A percentile compares a stretch with the other conserved stretches of the same genome.
Evolutionary conservation across 1,284 basidiomycete species (phyloP).

Genomic region (Heterobasidion occidentale): DNA sequence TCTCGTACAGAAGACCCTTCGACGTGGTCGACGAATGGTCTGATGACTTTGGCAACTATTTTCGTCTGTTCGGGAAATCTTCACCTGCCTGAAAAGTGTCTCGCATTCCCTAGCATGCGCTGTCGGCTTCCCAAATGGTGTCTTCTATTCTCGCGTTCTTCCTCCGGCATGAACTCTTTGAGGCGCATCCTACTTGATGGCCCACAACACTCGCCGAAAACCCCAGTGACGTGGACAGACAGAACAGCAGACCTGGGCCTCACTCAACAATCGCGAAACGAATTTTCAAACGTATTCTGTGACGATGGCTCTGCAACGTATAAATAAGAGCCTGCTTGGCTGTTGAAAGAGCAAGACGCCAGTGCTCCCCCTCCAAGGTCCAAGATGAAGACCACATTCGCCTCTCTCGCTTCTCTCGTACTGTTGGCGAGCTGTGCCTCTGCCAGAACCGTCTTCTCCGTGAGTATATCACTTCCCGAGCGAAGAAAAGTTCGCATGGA

Average conservation of each 20-base stretch:
- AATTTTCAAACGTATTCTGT: too few species aligned
- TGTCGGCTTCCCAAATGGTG: not conserved
- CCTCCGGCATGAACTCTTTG: not conserved
- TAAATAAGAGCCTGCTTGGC: too few species aligned
- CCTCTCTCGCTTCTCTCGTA: slow-evolving; percentile 18
- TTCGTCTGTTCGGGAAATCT: not conserved
- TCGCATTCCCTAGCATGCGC: not conserved
- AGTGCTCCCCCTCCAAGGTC: not conserved
- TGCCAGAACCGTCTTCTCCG: slow-evolving; percentile 31
- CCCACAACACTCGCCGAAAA: too few species aligned
- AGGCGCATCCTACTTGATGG: not conserved
- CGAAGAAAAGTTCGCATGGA: not conserved
- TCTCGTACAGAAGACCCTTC: not conserved
- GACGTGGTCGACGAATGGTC: not conserved
- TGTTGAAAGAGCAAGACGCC: not conserved
- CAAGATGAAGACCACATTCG: slow-evolving; percentile 13
- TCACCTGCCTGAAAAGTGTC: not conserved
- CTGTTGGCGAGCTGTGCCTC: slow-evolving; percentile 19
- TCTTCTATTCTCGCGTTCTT: slow-evolving; percentile 1
- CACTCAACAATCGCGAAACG: too few species aligned
- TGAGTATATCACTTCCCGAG: slow-evolving; percentile 10
- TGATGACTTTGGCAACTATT: not conserved
- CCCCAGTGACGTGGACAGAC: too few species aligned
- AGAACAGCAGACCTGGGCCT: too few species aligned
- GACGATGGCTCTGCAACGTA: too few species aligned